These are phyloP conservation scores for Phylloporus sp. DNA, from an alignment of 768 basidiomycete genomes.

Conservation along the genomic window DNA sequence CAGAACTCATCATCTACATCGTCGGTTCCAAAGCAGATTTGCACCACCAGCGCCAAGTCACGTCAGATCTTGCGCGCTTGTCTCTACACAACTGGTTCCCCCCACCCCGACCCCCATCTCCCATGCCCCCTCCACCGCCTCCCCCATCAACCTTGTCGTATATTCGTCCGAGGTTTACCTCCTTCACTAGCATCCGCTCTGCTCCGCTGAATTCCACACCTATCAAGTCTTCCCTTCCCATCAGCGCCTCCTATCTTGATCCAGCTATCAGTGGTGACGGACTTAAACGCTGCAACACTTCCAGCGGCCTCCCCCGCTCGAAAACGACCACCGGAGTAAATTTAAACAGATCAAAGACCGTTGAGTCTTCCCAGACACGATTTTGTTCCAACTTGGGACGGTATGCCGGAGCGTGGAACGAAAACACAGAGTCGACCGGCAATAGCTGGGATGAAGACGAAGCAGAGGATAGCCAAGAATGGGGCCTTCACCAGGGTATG, in stretches of 20 bases:
- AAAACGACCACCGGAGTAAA: conserved; percentile 42
- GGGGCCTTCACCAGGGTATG: conserved; percentile 80
- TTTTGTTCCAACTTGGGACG: conserved; percentile 55
- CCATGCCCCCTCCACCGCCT: conserved; percentile 57
- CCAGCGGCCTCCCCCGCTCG: conserved; percentile 43
- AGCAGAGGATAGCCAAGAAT: conserved; percentile 50
- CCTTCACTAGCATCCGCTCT: conserved; percentile 52
- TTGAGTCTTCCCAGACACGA: conserved; percentile 49
- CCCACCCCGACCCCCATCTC: conserved; percentile 64
- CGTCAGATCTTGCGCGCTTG: conserved; percentile 76
- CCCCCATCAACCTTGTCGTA: conserved; percentile 35
- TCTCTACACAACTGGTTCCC: conserved; percentile 87
- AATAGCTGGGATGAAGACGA: conserved; percentile 67
- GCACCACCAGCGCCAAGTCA: conserved; percentile 64
- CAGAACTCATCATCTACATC: conserved; percentile 90
- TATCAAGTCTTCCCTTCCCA: conserved; percentile 45
- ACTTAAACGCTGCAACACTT: conserved; percentile 49
- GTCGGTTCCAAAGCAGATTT: conserved; percentile 92
- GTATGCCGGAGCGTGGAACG: conserved; percentile 49
- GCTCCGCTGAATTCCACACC: conserved; percentile 47
- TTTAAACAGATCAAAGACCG: conserved; percentile 25
- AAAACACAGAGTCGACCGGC: conserved; percentile 55
- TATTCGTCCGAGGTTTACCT: conserved; percentile 33
- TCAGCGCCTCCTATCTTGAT: conserved; percentile 60
- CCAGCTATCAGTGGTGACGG: conserved; percentile 50